phyloP scores from a whole-genome alignment of 805 yeast genomes.

The Wickerhamiella azymoides region DNA sequence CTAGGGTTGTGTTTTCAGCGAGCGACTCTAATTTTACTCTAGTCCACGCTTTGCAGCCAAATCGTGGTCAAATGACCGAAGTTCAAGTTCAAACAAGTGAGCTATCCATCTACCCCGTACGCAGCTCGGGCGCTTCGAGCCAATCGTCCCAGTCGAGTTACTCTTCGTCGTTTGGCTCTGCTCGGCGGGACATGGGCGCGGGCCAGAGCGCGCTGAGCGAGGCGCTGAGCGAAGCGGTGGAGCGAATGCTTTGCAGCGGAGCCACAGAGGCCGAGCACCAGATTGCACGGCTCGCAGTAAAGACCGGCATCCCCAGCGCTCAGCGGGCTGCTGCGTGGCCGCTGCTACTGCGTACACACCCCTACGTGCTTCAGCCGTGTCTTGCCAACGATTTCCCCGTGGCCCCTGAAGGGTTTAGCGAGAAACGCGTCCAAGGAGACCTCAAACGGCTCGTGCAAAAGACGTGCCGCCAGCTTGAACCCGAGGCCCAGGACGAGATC shows the following conservation, averaged over 20 bases:
- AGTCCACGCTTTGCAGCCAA: not conserved
- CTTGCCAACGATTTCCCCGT: constrained; percentile 31
- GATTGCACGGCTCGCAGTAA: constrained; percentile 67
- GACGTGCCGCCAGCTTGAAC: constrained; percentile 1
- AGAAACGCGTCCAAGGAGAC: constrained; percentile 24
- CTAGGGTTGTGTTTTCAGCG: too few species aligned
- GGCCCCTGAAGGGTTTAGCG: constrained; percentile 10
- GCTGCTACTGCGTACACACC: constrained; percentile 62
- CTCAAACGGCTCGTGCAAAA: constrained; percentile 14
- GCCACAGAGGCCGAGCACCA: not conserved
- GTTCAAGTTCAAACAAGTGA: constrained; percentile 4
- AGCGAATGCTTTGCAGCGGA: not conserved
- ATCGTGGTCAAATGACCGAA: constrained; percentile 7
- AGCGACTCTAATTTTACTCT: too few species aligned
- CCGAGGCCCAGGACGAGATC: not conserved
- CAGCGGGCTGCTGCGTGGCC: constrained; percentile 79
- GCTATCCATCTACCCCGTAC: constrained; percentile 5
- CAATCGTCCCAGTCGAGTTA: not conserved
- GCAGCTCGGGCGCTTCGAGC: constrained; percentile 5
- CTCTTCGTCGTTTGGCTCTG: not conserved
- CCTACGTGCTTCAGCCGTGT: constrained; percentile 67
- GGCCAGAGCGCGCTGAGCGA: not conserved
- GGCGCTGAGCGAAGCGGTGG: constrained; percentile 1
- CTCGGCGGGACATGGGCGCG: not conserved
- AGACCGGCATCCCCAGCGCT: constrained; percentile 72